Conservation (phyloP, 1,139 yeast genomes). For the Suhomyces coccinellae region DNA sequence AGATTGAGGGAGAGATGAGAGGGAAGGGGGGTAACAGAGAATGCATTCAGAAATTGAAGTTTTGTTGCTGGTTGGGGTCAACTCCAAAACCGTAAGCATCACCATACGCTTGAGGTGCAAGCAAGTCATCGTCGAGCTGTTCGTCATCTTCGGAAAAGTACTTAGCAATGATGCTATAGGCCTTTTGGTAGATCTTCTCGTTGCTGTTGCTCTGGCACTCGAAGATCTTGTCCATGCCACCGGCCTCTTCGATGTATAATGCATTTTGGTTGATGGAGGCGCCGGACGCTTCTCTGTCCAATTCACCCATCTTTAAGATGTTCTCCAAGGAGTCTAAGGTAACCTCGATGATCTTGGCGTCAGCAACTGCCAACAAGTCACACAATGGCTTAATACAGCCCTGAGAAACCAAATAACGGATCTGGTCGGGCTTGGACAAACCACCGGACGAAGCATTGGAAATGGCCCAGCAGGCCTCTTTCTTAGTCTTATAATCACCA, state of each 20-base stretch:
- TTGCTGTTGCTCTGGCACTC: slow-evolving; percentile 91
- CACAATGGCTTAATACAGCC: slow-evolving; percentile 98
- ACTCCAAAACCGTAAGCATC: slow-evolving; percentile 89
- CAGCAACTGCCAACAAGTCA: slow-evolving; percentile 85
- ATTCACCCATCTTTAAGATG: slow-evolving; percentile 90
- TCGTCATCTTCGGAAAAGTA: slow-evolving; percentile 86
- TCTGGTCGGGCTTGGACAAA: slow-evolving; percentile 86
- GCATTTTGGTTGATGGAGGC: slow-evolving; percentile 80
- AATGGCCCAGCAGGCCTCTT: slow-evolving; percentile 99
- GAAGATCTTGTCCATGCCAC: slow-evolving; percentile 96
- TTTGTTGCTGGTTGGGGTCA: slow-evolving; percentile 44
- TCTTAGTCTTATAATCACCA: slow-evolving; percentile 94
- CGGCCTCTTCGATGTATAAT: slow-evolving; percentile 92
- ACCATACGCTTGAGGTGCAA: slow-evolving; percentile 82
- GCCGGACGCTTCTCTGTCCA: slow-evolving; percentile 79
- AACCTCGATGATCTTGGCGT: slow-evolving; percentile 89
- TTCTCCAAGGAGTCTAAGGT: slow-evolving; percentile 94
- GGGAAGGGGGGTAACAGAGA: not conserved
- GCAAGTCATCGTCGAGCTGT: slow-evolving; percentile 69
- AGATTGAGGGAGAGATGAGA: slow-evolving; percentile 6
- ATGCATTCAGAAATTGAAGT: slow-evolving; percentile 39
- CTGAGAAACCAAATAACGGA: slow-evolving; percentile 86
- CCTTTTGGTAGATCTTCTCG: slow-evolving; percentile 89
- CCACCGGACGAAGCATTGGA: slow-evolving; percentile 98
- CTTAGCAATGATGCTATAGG: slow-evolving; percentile 84